These are phyloP conservation scores for Dactylonectria estremocensis DNA, from an alignment of 2,329 filamentous ascomycete species.

Conservation along the genomic window DNA sequence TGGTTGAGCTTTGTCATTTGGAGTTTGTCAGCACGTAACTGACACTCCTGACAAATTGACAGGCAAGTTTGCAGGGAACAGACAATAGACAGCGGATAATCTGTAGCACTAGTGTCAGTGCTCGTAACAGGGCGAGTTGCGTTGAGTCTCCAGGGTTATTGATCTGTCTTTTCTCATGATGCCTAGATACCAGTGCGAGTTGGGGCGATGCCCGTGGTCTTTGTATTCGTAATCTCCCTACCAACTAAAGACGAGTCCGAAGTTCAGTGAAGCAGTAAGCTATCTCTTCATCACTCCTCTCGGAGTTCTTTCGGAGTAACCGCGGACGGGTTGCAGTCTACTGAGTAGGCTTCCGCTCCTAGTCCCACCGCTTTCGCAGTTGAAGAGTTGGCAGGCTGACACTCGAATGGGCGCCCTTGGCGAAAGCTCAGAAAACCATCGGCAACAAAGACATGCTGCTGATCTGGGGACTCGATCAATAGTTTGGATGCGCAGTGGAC, in stretches of 20 bases:
- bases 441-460: not conserved
- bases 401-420: not conserved
- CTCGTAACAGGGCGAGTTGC: not conserved
- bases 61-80: not conserved
- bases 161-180: not conserved
- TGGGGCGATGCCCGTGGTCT: not conserved
- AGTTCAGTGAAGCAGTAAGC: not conserved
- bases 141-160: not conserved
- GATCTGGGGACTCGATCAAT: not conserved
- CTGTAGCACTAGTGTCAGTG: not conserved
- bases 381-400: not conserved
- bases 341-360: not conserved
- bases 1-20: not conserved
- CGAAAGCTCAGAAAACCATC: not conserved
- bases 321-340: not conserved
- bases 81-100: not conserved
- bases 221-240: not conserved
- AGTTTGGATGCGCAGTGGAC: conserved; percentile 10
- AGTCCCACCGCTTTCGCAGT: not conserved
- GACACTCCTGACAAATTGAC: not conserved
- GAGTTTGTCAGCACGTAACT: not conserved
- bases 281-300: not conserved
- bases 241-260: not conserved
- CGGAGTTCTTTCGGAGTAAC: not conserved
- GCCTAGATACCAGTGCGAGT: not conserved